Evolutionary conservation across 139 green algal genomes (phyloP).

Genomic region (Gonium pectorale): DNA sequence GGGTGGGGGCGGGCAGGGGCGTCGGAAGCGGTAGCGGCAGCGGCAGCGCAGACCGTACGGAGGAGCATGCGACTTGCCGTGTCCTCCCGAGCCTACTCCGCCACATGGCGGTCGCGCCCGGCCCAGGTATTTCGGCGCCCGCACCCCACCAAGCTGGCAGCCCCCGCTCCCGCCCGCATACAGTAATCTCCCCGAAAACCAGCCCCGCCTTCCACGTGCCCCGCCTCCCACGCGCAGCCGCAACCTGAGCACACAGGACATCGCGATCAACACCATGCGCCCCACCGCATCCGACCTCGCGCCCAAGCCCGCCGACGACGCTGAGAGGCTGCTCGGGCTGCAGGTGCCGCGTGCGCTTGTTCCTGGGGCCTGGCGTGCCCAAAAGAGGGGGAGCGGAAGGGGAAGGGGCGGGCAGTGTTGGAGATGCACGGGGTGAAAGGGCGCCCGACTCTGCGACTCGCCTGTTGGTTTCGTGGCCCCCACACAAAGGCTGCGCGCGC

Average conservation of each 20-base stretch:
- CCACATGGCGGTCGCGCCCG: too few relatives aligned
- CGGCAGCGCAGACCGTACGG: not conserved
- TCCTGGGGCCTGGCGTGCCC: too few relatives aligned
- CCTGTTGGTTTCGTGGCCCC: not conserved
- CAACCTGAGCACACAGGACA: not conserved
- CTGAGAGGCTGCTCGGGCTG: constrained; percentile 23
- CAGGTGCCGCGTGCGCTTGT: constrained; percentile 1
- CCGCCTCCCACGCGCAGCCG: not conserved
- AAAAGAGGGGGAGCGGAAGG: not conserved
- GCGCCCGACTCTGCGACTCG: not conserved
- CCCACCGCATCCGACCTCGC: not conserved
- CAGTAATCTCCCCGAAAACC: not conserved
- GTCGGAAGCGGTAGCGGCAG: not conserved
- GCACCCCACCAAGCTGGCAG: not conserved
- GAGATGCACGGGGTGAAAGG: not conserved
- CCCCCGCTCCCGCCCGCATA: not conserved
- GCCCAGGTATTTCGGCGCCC: not conserved
- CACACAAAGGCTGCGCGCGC: not conserved
- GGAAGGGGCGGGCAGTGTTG: not conserved
- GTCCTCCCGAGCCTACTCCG: not conserved
- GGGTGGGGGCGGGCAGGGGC: not conserved
- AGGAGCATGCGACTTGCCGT: not conserved
- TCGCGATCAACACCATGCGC: not conserved
- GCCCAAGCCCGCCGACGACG: constrained; percentile 10
- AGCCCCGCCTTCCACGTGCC: not conserved